phyloP scores from a whole-genome alignment of 768 basidiomycete genomes.

The Sarcodon sp. region DNA sequence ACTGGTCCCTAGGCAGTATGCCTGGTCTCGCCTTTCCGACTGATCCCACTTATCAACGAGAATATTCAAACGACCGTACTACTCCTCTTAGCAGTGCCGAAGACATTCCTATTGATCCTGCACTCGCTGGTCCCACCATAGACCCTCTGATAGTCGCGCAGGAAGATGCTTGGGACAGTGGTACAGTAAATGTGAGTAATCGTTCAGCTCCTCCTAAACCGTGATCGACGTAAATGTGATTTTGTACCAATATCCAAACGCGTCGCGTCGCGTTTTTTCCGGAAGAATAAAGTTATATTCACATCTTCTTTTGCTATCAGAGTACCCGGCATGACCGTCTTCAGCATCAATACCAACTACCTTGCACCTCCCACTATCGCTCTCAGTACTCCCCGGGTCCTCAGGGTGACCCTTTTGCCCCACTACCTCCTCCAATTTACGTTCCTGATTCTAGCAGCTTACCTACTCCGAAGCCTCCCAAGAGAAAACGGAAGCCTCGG shows the following conservation, averaged over 20 bases:
- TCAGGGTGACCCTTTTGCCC: conserved; percentile 76
- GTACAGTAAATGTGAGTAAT: conserved; percentile 9
- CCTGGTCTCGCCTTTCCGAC: conserved; percentile 47
- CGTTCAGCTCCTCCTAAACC: neutral
- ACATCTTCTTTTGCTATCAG: neutral
- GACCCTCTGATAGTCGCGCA: conserved; percentile 14
- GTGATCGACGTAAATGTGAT: neutral
- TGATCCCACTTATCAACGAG: conserved; percentile 34
- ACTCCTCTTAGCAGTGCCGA: conserved; percentile 42
- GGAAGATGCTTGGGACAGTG: neutral
- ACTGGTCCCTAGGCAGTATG: conserved; percentile 23
- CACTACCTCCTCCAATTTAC: conserved; percentile 36
- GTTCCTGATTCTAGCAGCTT: conserved; percentile 18
- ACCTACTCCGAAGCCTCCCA: conserved; percentile 25
- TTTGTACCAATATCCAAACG: conserved; percentile 21
- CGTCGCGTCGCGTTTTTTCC: conserved; percentile 54
- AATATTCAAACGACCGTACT: conserved; percentile 44
- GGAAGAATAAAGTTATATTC: neutral
- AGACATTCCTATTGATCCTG: conserved; percentile 77
- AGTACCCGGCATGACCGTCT: neutral
- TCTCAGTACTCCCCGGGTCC: conserved; percentile 61
- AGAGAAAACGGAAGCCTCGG: conserved; percentile 28
- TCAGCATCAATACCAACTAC: conserved; percentile 5
- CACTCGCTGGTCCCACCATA: conserved; percentile 25
- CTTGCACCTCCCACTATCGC: conserved; percentile 13